A percentile compares a stretch with the other conserved stretches of the same genome.
Evolutionary conservation across 2,329 filamentous ascomycete species (phyloP).

Genomic region (Cryphonectria naterciae): DNA sequence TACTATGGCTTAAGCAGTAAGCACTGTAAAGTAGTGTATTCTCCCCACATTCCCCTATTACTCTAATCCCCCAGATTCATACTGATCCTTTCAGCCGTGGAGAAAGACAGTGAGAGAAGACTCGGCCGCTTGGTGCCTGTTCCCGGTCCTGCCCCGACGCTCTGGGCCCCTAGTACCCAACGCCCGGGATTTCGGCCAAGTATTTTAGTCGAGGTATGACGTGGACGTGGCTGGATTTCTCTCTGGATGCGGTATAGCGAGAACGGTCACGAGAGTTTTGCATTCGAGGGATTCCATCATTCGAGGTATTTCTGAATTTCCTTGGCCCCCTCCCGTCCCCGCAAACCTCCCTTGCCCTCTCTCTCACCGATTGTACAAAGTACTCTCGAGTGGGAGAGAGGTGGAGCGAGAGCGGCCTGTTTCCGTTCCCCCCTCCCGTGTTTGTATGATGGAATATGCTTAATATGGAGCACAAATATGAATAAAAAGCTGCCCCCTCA

Average conservation of each 20-base stretch:
- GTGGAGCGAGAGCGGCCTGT: neutral
- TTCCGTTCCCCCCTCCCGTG: neutral
- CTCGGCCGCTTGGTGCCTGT: neutral
- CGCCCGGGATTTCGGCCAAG: neutral
- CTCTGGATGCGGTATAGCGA: constrained; percentile 1
- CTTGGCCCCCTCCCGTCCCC: neutral
- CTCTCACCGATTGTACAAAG: neutral
- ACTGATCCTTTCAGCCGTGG: neutral
- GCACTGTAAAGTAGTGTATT: no score
- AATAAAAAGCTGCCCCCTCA: neutral
- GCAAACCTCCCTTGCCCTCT: no score
- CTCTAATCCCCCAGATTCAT: neutral
- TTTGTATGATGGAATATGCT: neutral
- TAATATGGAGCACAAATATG: neutral
- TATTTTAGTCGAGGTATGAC: constrained; percentile 9
- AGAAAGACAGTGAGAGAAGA: neutral
- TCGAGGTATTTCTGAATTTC: neutral
- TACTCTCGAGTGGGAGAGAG: neutral
- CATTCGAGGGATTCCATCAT: neutral
- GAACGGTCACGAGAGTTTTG: constrained; percentile 10
- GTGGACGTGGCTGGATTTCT: constrained; percentile 7
- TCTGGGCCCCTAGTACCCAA: neutral
- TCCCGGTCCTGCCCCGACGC: neutral
- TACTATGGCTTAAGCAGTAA: no score
- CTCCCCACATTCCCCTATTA: neutral